Conservation (phyloP, 208 protist genomes). For the Crithidia acanthocephali region DNA sequence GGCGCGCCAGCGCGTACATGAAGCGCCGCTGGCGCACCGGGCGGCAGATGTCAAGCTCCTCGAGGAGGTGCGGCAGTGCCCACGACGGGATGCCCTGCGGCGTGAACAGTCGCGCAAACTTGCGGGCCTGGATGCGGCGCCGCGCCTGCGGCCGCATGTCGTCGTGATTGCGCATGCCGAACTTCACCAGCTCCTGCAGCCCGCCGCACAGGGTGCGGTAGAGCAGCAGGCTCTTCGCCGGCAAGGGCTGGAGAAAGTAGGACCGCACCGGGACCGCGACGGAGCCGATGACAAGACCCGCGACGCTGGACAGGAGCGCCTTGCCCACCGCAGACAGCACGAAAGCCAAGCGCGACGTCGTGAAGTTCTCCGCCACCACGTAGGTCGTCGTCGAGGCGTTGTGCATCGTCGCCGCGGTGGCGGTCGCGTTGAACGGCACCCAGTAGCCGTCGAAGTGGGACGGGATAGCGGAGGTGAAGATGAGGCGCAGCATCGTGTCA, state of each 20-base stretch:
- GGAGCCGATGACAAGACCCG: constrained; percentile 58
- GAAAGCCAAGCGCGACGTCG: constrained; percentile 44
- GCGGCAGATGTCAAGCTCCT: constrained; percentile 74
- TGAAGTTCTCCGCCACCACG: constrained; percentile 30
- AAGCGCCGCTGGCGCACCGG: constrained; percentile 70
- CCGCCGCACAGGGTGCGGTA: constrained; percentile 70
- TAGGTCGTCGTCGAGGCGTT: constrained; percentile 14
- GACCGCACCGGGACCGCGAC: constrained; percentile 58
- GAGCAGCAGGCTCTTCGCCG: constrained; percentile 48
- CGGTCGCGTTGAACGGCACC: constrained; percentile 51
- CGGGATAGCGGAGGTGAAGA: constrained; percentile 59
- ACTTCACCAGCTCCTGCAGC: constrained; percentile 43
- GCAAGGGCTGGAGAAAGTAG: constrained; percentile 50
- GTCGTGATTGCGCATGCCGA: constrained; percentile 57
- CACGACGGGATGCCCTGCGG: constrained; percentile 68
- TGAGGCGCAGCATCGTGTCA: constrained; percentile 49
- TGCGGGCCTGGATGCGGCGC: constrained; percentile 51
- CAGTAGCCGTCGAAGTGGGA: constrained; percentile 33
- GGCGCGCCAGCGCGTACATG: constrained; percentile 65
- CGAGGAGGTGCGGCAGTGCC: constrained; percentile 75
- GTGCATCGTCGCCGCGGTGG: constrained; percentile 33
- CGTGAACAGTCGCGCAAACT: constrained; percentile 67
- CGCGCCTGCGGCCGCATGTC: constrained; percentile 78
- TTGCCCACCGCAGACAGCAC: constrained; percentile 59
- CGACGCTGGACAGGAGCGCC: constrained; percentile 39